phyloP scores from a whole-genome alignment of 352 stramenopile species.

The Pythium coloratum region DNA sequence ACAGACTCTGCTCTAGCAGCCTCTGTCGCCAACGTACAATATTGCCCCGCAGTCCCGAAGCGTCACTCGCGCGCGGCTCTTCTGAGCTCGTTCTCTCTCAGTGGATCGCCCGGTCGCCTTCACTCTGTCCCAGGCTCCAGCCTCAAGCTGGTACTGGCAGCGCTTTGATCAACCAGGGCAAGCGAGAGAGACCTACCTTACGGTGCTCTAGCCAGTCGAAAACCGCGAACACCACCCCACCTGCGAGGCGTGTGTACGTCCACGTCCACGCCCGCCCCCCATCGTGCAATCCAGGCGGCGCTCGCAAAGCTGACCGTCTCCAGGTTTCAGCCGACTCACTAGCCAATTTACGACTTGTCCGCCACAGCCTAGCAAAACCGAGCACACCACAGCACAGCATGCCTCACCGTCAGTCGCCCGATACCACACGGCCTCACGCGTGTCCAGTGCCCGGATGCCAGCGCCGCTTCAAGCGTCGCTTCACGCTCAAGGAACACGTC shows the following conservation, averaged over 20 bases:
- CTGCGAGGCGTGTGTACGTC: no score
- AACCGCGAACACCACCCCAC: not conserved
- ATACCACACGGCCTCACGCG: constrained; percentile 19
- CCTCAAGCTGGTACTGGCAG: no score
- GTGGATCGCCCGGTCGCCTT: not conserved
- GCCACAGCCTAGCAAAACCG: not conserved
- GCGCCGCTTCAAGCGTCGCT: constrained; percentile 65
- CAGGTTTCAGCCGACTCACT: not conserved
- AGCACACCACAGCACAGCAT: not conserved
- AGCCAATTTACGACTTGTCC: not conserved
- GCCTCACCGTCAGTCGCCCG: not conserved
- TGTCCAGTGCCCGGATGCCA: constrained; percentile 45
- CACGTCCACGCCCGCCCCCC: not conserved
- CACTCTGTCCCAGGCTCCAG: not conserved
- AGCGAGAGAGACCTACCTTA: no score
- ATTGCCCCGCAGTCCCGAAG: no score
- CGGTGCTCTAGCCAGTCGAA: no score
- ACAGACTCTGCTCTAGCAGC: no score
- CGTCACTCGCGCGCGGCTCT: not conserved
- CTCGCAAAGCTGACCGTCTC: not conserved
- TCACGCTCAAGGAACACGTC: constrained; percentile 71
- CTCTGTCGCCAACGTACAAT: no score
- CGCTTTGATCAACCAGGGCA: not conserved
- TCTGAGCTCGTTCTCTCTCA: not conserved
- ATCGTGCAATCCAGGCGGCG: not conserved